Base-by-base conservation (phyloP, 1,284 basidiomycete genomes). In the Ceraceosorus guamensis region DNA sequence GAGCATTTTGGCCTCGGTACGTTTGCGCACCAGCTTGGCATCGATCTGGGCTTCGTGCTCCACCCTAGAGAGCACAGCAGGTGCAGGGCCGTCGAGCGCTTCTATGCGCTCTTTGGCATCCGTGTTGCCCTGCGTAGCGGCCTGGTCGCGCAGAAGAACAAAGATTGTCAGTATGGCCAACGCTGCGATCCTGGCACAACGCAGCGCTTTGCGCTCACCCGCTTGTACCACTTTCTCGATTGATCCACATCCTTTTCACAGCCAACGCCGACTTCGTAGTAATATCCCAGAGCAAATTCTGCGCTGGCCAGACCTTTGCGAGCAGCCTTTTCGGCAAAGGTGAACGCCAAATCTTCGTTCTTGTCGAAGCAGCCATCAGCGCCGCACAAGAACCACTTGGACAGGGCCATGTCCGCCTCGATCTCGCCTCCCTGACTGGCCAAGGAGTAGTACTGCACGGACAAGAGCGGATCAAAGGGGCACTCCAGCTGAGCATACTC, bases 211-310 rank as follows among this genome's bases (percentile, higher is more conserved):
- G n/a, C n/a, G n/a, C 37, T 41, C 37, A 41, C 37, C 37, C 74
- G 68, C 0, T 48, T 54, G 62, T 80, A 92, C 87, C 89, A 92
- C 66, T 78, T 81, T 53, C 79, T 77, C 4, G 89, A 87, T 1
- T 78, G 77, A 0, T 81, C 80, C 31, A 91, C 59, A 70, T 89
- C 83, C 68, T 83, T 53, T 8, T 62, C 60, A 6, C 62, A 66
- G n/a, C 76, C 76, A 16, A 79, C 73, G 3, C 80, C 80, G 33
- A 81, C 88, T 72, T 92, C 90, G 43, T 81, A 81, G 73, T 91
- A 95, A 75, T 96, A 96, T 0, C 90, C 92, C 82, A 96, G 85
- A 0, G 91, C 91, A 75, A 96, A 96, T 76, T 92, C 88, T 0
- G 89, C 91, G 55, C 83, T 86, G 0, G 89, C 82, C 34, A 93